Evolutionary conservation across 495 filamentous ascomycete genomes (phyloP), one percentile per base, ranked within the genome.

Genomic region (Penicillium argentinense): DNA sequence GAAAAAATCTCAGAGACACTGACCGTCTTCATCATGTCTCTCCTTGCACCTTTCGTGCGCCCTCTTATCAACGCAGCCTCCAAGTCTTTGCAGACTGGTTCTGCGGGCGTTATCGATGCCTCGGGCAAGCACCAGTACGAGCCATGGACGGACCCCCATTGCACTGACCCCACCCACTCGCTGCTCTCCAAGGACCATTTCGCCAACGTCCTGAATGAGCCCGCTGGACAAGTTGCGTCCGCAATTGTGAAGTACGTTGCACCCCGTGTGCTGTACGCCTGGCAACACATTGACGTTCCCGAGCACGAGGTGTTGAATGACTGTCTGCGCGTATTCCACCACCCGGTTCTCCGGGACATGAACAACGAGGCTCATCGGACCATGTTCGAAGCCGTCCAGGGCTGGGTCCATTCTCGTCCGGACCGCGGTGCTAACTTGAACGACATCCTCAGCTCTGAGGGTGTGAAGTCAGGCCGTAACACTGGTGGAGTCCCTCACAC

Each of bases 101-200:
- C 90, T 16, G 81, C 87, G 0, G 74, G 80, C 3, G 83, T 97
- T 34, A 83, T 98, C 37, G 80, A 80, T 51, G 79, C 91, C 18
- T 88, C 86, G 36, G 89, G 86, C 12, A 80, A 87, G 25, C 87
- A 90, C 56, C 93, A 97, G 68, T 88, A 85, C 48, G 91, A 92
- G 60, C 88, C 88, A 8, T 97, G 93, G 93, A 88, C 82, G 5
- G 85, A 96, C 63, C 81, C 87, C 5, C 72, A 78, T 38, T 93
- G 87, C 74, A 86, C 87, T 11, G 86, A 97, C 64, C 93, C 93
- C 5, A 98, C 93, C 3, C 93, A 97, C 73, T 93, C 88, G 9
- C 81, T 97, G 69, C 79, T 97, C 5, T 91, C 88, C 46, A 97
- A 97, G 68, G 93, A 98, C 57, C 93, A 98, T 63, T 97, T 97